Evolutionary conservation across 352 stramenopile species (phyloP).

Genomic region (Globisporangium paddicum): DNA sequence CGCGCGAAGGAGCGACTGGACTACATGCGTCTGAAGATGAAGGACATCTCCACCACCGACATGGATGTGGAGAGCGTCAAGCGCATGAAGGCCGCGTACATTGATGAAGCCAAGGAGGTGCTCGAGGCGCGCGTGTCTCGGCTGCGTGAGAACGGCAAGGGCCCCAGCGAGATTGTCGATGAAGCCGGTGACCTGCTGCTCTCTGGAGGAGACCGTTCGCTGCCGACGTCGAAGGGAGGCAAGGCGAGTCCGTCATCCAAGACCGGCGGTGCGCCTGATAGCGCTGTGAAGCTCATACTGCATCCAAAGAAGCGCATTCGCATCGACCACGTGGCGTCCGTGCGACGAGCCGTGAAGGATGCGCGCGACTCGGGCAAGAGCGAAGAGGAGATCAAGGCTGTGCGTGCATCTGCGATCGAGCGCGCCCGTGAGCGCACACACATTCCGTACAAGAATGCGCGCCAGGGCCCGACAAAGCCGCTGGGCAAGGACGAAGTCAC

Average conservation of each 20-base stretch:
- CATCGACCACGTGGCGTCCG: slow-evolving; percentile 83
- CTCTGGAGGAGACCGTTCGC: slow-evolving; percentile 33
- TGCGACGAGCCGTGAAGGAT: slow-evolving; percentile 75
- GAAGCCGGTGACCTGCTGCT: slow-evolving; percentile 72
- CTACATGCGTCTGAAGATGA: slow-evolving; percentile 90
- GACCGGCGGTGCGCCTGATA: slow-evolving; percentile 12
- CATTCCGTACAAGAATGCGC: slow-evolving; percentile 75
- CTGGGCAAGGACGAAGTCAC: slow-evolving; percentile 78
- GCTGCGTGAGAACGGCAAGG: slow-evolving; percentile 72
- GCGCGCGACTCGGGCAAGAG: slow-evolving; percentile 66
- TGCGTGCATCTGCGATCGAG: slow-evolving; percentile 72
- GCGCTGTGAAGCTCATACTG: slow-evolving; percentile 13
- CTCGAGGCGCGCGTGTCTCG: slow-evolving; percentile 77
- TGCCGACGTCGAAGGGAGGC: slow-evolving; percentile 29
- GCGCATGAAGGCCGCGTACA: slow-evolving; percentile 85
- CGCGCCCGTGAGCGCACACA: slow-evolving; percentile 69
- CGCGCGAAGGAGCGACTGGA: slow-evolving; percentile 80
- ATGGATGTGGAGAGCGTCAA: slow-evolving; percentile 85
- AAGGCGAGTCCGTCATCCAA: slow-evolving; percentile 35
- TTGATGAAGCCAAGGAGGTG: slow-evolving; percentile 86
- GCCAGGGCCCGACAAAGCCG: slow-evolving; percentile 65
- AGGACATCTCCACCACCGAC: slow-evolving; percentile 77
- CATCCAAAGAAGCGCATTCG: slow-evolving; percentile 79
- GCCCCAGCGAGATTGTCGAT: slow-evolving; percentile 68
- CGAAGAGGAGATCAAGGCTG: slow-evolving; percentile 72